Conservation (phyloP, 2,329 filamentous ascomycete species). For the Trichoderma sp. region DNA sequence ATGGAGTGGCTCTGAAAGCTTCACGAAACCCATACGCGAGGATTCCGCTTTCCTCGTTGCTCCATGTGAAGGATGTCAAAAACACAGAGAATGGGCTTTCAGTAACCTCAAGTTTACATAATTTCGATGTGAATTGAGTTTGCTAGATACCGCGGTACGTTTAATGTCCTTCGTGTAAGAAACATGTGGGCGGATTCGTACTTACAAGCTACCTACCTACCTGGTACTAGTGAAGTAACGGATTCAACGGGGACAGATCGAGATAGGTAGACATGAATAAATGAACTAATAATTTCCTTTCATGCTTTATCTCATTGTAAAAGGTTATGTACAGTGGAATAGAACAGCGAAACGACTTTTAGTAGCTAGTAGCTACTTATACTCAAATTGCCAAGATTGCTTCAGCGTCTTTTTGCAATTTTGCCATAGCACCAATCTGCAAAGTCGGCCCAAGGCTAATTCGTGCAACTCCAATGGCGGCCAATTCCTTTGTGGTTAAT, state of each 20-base stretch:
- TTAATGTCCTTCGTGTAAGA: no score
- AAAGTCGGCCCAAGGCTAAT: constrained; percentile 4
- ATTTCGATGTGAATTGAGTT: no score
- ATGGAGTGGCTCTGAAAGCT: background rate
- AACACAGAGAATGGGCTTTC: no score
- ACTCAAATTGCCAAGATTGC: background rate
- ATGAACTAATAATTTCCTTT: background rate
- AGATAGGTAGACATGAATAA: background rate
- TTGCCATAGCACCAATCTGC: constrained; percentile 5
- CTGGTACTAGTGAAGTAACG: no score
- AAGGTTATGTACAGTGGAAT: background rate
- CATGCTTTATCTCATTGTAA: background rate
- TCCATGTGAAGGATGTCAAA: no score
- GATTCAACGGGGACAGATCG: background rate
- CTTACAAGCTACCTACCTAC: no score
- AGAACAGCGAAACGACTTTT: background rate
- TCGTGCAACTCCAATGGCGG: background rate
- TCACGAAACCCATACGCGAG: background rate
- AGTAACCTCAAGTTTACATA: no score
- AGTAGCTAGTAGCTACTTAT: background rate
- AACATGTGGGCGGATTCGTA: no score
- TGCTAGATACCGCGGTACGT: no score
- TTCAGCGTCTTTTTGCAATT: constrained; percentile 6
- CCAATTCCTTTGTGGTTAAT: constrained; percentile 4
- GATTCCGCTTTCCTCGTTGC: background rate